These are phyloP conservation scores for Alisma plantagoaquatica DNA, from an alignment of 106 monocot species.

Conservation along the genomic window DNA sequence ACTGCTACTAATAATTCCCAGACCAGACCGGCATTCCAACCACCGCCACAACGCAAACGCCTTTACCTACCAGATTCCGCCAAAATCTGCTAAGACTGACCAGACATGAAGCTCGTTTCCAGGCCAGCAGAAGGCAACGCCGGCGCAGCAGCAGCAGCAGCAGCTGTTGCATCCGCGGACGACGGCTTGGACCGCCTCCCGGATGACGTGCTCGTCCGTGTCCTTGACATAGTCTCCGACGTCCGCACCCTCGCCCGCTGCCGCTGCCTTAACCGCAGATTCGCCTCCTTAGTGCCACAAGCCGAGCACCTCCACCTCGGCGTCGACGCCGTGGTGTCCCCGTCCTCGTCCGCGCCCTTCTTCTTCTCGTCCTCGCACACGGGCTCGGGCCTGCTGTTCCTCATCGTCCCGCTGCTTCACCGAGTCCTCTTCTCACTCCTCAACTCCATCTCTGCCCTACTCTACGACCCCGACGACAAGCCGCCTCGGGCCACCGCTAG, in stretches of 20 bases:
- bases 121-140: too few relatives aligned
- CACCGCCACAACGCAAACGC: too few relatives aligned
- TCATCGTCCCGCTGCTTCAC: background rate
- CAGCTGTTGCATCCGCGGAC: too few relatives aligned
- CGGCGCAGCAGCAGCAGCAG: too few relatives aligned
- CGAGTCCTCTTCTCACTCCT: background rate
- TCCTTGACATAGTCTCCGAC: slow-evolving; percentile 9
- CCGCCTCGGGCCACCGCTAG: too few relatives aligned
- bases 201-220: background rate
- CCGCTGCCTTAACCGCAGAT: slow-evolving; percentile 10
- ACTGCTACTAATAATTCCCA: too few relatives aligned
- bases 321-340: background rate
- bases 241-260: slow-evolving; percentile 13
- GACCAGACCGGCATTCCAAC: too few relatives aligned
- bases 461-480: too few relatives aligned
- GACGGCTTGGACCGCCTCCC: slow-evolving; percentile 5
- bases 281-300: slow-evolving; percentile 1
- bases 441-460: background rate
- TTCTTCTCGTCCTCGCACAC: background rate
- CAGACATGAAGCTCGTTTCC: too few relatives aligned
- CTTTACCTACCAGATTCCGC: too few relatives aligned
- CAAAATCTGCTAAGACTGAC: too few relatives aligned
- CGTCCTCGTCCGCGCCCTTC: slow-evolving; percentile 8
- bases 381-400: background rate
- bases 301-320: background rate